Base-by-base conservation (phyloP, 768 basidiomycete genomes). In the Solioccasus polychromus region DNA sequence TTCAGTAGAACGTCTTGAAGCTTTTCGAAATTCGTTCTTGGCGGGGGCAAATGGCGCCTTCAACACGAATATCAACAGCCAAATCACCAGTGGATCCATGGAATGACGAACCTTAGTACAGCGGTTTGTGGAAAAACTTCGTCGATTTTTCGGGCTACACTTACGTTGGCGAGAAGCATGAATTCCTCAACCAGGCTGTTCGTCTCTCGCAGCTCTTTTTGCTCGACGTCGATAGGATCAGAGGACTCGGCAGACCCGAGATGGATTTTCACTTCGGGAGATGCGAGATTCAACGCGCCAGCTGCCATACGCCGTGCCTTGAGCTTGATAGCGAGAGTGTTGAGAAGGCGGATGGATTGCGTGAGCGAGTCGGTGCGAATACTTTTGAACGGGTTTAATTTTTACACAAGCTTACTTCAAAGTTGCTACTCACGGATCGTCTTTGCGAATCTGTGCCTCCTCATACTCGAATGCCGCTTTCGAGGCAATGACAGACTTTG, bases 131-230 rank as follows among this genome's bases (percentile, higher is more conserved):
- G 95, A 73, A 94, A 99, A 0, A 86, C 83, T 57, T 95, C 90
- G 59, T 95, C 88, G 14, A 96, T 97, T 68, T 87, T 89, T 54
- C 71, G 68, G 6, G 96, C 95, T 1, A 97, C 96, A 53, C 86
- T 90, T 55, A 95, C 88, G 58, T 98, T 99, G 6, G 96, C 95
- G 48, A 99, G 82, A 52, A 99, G 71, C 96, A 99, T 99, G 69
- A 99, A 97, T 66, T 98, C 96, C 66, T 99, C 96, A 2, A 98
- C 96, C 7, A 98, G 71, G 52, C 89, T 92, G 62, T 98, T 98
- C 8, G 96, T 99, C 69, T 98, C 94, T 23, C 79, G 71, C 60
- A 88, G 62, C 58, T 91, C 86, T 64, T 98, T 98, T 63, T 94
- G 92, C 68, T 97, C 92, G 9, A 99, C 94, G 51, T 97, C 95